These are phyloP conservation scores for Cladosporium phlei DNA, from an alignment of 2,329 filamentous ascomycete species.

Conservation along the genomic window DNA sequence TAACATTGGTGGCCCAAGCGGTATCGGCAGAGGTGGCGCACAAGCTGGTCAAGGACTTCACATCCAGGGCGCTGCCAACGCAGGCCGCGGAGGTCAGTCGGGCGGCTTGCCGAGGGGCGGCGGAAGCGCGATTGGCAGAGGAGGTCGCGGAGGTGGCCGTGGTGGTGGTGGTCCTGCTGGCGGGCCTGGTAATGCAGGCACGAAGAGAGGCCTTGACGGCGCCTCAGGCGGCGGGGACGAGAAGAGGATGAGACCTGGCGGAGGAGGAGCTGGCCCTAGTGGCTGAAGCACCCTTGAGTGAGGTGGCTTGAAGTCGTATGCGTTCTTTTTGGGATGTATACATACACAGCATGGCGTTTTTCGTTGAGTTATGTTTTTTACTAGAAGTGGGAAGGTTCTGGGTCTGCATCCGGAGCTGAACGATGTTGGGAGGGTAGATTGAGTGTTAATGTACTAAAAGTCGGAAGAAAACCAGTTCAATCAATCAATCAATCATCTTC, in stretches of 20 bases:
- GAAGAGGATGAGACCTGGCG: constrained; percentile 12
- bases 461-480: no score
- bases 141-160: constrained; percentile 13
- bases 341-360: constrained; percentile 3
- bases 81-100: constrained; percentile 5
- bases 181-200: background rate
- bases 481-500: no score
- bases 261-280: constrained; percentile 1
- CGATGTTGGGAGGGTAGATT: no score
- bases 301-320: background rate
- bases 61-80: constrained; percentile 6
- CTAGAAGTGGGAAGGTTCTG: no score
- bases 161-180: background rate
- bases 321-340: constrained; percentile 2
- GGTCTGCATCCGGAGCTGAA: no score
- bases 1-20: no score
- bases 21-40: constrained; percentile 17
- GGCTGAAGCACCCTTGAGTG: background rate
- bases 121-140: constrained; percentile 8
- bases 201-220: constrained; percentile 9
- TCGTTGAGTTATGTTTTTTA: no score
- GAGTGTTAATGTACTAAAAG: no score
- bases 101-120: constrained; percentile 14
- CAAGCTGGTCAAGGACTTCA: constrained; percentile 13
- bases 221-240: constrained; percentile 11